These are phyloP conservation scores for Trichosanthes truncata DNA, from an alignment of 306 rosid species.

Conservation along the genomic window DNA sequence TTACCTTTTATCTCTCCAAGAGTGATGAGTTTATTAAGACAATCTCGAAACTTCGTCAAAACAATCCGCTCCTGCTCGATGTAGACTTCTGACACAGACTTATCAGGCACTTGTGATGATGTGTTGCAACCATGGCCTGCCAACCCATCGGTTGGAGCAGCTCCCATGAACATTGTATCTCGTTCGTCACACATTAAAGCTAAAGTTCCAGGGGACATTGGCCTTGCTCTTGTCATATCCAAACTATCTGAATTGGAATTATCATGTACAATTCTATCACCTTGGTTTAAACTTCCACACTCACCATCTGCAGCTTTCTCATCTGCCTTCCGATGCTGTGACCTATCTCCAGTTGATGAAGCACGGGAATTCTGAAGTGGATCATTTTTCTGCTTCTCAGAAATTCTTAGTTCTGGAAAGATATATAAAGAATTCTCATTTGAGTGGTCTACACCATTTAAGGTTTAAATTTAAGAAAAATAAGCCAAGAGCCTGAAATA, in stretches of 20 bases:
- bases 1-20: slow-evolving; percentile 87
- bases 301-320: slow-evolving; percentile 47
- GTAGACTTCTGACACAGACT: slow-evolving; percentile 64
- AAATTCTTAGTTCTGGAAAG: slow-evolving; percentile 46
- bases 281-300: slow-evolving; percentile 58
- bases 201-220: slow-evolving; percentile 97
- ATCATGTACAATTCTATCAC: slow-evolving; percentile 43
- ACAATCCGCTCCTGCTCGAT: slow-evolving; percentile 77
- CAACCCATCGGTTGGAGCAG: slow-evolving; percentile 43
- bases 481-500: not conserved
- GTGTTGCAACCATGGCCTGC: slow-evolving; percentile 40
- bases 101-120: slow-evolving; percentile 51
- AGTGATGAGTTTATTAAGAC: slow-evolving; percentile 68
- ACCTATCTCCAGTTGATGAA: slow-evolving; percentile 51
- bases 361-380: slow-evolving; percentile 51
- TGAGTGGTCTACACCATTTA: not conserved
- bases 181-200: slow-evolving; percentile 96
- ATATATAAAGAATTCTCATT: not conserved
- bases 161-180: slow-evolving; percentile 72
- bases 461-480: not conserved
- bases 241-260: slow-evolving; percentile 60
- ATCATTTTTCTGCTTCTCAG: slow-evolving; percentile 47
- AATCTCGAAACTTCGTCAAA: slow-evolving; percentile 67
- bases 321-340: slow-evolving; percentile 41
- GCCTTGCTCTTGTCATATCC: slow-evolving; percentile 50